Evolutionary conservation across 192 early-diverging fungal species (phyloP).

Genomic region (Entomortierella beljakovae): DNA sequence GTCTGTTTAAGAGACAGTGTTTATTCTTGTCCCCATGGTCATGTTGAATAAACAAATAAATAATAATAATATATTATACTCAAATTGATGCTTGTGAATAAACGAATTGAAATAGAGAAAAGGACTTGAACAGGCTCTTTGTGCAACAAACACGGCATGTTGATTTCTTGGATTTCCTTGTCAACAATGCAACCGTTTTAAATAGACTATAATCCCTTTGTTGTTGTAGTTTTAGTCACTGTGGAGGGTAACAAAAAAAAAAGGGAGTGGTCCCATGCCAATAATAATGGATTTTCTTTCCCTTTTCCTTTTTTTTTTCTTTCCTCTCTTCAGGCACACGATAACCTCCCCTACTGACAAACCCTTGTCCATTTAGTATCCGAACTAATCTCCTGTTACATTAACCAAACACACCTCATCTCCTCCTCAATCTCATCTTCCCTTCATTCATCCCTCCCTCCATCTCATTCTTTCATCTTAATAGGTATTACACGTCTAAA

Average conservation of each 20-base stretch:
- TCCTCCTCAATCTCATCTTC: background rate
- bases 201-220: no score
- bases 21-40: background rate
- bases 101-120: background rate
- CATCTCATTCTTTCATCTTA: slow-evolving; percentile 7
- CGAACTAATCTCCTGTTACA: background rate
- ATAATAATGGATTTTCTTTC: background rate
- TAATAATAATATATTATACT: no score
- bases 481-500: background rate
- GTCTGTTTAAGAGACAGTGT: slow-evolving; percentile 12
- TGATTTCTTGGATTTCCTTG: no score
- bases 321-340: slow-evolving; percentile 33
- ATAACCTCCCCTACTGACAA: slow-evolving; percentile 11
- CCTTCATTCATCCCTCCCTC: slow-evolving; percentile 4
- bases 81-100: no score
- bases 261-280: background rate
- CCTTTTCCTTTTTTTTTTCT: slow-evolving; percentile 6
- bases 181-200: no score
- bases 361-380: background rate
- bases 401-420: background rate
- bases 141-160: no score
- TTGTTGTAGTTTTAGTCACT: no score
- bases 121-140: slow-evolving; percentile 4
- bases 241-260: no score
- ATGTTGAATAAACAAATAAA: background rate